A percentile compares a stretch with the other conserved stretches of the same genome.
Conservation (phyloP, 2,329 filamentous ascomycete species). For the Ophiostoma ips region DNA sequence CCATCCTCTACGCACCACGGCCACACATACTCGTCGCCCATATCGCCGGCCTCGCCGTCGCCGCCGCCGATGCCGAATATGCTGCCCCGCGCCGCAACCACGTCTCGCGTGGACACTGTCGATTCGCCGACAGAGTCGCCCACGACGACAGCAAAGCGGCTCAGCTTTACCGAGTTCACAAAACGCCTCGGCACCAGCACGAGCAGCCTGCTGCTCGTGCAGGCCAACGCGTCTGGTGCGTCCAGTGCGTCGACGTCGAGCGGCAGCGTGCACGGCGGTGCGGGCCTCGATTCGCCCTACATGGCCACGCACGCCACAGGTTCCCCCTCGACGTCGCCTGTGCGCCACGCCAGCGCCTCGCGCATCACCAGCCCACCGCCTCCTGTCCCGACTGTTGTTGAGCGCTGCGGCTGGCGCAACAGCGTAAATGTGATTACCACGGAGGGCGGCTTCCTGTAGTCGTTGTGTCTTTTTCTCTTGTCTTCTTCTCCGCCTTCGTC, state of each 20-base stretch:
- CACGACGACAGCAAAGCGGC: slow-evolving; percentile 29
- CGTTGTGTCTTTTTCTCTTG: not conserved
- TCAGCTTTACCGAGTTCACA: slow-evolving; percentile 48
- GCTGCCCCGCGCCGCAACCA: slow-evolving; percentile 9
- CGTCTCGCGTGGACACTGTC: not conserved
- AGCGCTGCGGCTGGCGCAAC: slow-evolving; percentile 42
- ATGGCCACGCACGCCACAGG: too few species aligned
- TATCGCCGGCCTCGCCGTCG: slow-evolving; percentile 8
- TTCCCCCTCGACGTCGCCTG: not conserved
- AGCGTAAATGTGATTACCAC: slow-evolving; percentile 39
- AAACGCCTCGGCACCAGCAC: slow-evolving; percentile 47
- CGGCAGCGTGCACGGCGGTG: too few species aligned
- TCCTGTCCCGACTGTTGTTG: slow-evolving; percentile 7
- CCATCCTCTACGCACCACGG: slow-evolving; percentile 8
- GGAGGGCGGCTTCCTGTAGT: slow-evolving; percentile 43
- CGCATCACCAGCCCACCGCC: slow-evolving; percentile 15
- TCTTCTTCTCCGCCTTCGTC: not conserved
- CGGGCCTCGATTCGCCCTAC: too few species aligned
- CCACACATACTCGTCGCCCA: slow-evolving; percentile 15
- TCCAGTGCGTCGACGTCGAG: not conserved
- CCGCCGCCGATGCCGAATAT: slow-evolving; percentile 6
- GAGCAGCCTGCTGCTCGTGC: slow-evolving; percentile 44
- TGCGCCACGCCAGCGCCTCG: not conserved
- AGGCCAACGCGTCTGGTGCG: slow-evolving; percentile 25
- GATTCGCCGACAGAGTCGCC: not conserved